Evolutionary conservation across 192 early-diverging fungal species (phyloP), one percentile per base, ranked within the genome.

Genomic region (Paraglomus brasilianum): DNA sequence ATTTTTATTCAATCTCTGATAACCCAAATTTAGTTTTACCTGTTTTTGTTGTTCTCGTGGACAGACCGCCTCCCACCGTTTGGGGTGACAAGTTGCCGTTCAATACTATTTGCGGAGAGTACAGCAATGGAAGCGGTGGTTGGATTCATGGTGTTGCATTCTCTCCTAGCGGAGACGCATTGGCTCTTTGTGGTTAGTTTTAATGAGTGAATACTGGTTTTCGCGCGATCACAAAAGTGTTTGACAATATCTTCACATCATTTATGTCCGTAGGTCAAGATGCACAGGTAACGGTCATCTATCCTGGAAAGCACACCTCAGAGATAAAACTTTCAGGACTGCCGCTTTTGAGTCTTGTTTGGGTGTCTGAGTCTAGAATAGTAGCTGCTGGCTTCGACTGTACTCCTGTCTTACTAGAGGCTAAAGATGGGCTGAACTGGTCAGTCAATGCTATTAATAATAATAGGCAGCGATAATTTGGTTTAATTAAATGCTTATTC

Each of bases 71-170:
- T n/a, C 74, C 91, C 64, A 83, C 88, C 4, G 86, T 89, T 13
- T 98, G 96, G 96, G 96, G 95, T 38, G 94, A 95, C 62, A 93
- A 93, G 66, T 78, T 96, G 24, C 94, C 94, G 8, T 96, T 98
- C 77, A 93, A 89, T 75, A 93, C 91, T 22, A 78, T 98, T 10
- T 94, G 92, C 67, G 93, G 89, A 44, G 97, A 98, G 70, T 96
- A 89, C 65, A 82, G 76, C 38, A 87, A 81, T 48, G 81, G 81
- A 8, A 71, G 80, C 44, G 85, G 90, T 72, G 97, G 95, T 47
- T 98, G 95, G 95, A 86, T 97, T 30, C 97, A 97, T 74, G 78
- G 85, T 62, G 89, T 98, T 17, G 88, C 91, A 1, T 98, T 98
- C 67, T 92, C 91, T 39, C 95, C 97, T 41, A 89, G 82, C 65